A percentile compares a stretch with the other conserved stretches of the same genome.
Conservation (phyloP, 371 early-diverging fungal species). For the Syncephalastrum contaminatum region DNA sequence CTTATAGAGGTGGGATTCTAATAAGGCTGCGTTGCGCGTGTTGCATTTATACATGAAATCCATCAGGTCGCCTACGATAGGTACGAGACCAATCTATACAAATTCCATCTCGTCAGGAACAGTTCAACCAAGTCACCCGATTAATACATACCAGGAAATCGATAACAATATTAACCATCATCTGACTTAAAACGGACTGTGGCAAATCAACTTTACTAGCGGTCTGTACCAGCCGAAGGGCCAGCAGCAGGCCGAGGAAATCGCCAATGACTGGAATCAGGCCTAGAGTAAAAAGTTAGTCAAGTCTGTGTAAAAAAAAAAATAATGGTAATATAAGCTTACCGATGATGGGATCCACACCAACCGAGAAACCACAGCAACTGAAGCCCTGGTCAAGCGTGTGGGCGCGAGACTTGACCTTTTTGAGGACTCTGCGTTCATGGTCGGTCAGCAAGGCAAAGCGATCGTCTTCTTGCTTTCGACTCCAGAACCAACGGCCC, state of each 20-base stretch:
- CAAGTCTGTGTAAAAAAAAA: not conserved
- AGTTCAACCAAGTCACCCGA: too few species aligned
- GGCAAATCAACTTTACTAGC: constrained; percentile 25
- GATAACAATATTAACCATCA: constrained; percentile 30
- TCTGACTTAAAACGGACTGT: constrained; percentile 13
- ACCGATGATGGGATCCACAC: constrained; percentile 36
- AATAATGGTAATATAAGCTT: not conserved
- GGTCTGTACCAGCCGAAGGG: constrained; percentile 20
- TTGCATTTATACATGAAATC: constrained; percentile 53
- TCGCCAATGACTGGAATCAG: constrained; percentile 35
- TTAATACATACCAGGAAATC: constrained; percentile 24
- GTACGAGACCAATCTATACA: constrained; percentile 43
- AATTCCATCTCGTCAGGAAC: not conserved
- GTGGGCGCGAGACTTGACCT: constrained; percentile 20
- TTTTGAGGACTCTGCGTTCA: constrained; percentile 15
- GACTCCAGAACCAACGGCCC: constrained; percentile 8
- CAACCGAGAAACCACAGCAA: constrained; percentile 24
- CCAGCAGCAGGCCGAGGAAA: constrained; percentile 26
- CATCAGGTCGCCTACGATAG: constrained; percentile 44
- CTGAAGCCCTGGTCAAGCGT: constrained; percentile 21
- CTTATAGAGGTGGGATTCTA: constrained; percentile 37
- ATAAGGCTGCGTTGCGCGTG: constrained; percentile 42
- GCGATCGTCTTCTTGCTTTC: constrained; percentile 4
- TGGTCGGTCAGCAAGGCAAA: constrained; percentile 6
- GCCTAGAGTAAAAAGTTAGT: constrained; percentile 4